A percentile compares a stretch with the other conserved stretches of the same genome.
Conservation (phyloP, 1,284 basidiomycete genomes). For the Lentinula novae-zelandiae region DNA sequence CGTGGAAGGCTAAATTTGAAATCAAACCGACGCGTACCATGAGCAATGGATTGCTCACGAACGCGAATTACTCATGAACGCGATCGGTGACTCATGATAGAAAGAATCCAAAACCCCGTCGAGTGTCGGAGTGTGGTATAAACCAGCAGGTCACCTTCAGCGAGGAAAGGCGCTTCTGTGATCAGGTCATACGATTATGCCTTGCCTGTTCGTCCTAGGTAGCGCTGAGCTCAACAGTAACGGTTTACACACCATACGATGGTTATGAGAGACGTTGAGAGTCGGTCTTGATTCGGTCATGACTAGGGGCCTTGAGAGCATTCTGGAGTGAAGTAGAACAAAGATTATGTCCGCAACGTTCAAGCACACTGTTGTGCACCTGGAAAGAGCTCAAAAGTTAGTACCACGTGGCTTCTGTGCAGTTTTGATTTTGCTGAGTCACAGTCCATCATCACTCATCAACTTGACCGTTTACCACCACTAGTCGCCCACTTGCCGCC, state of each 20-base stretch:
- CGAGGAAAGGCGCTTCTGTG: neutral
- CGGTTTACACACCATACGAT: neutral
- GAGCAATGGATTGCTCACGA: slow-evolving; percentile 6
- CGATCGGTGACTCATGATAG: slow-evolving; percentile 1
- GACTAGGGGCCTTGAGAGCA: neutral
- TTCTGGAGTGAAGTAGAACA: neutral
- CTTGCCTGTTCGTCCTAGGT: neutral
- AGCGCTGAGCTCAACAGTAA: neutral
- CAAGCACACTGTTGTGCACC: neutral
- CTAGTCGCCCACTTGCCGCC: neutral
- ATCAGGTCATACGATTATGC: neutral
- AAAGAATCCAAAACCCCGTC: neutral
- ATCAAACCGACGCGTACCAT: neutral
- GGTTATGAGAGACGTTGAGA: neutral
- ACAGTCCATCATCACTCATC: slow-evolving; percentile 1
- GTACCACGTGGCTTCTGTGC: neutral
- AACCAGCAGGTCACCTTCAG: neutral
- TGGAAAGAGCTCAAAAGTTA: no score
- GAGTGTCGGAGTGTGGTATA: neutral
- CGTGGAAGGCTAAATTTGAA: no score
- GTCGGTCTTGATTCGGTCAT: neutral
- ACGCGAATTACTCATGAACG: neutral
- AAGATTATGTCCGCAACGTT: neutral
- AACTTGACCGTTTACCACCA: neutral
- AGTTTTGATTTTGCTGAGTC: neutral